Conservation (phyloP, 1,284 basidiomycete species). For the Gymnopus androsaceus region DNA sequence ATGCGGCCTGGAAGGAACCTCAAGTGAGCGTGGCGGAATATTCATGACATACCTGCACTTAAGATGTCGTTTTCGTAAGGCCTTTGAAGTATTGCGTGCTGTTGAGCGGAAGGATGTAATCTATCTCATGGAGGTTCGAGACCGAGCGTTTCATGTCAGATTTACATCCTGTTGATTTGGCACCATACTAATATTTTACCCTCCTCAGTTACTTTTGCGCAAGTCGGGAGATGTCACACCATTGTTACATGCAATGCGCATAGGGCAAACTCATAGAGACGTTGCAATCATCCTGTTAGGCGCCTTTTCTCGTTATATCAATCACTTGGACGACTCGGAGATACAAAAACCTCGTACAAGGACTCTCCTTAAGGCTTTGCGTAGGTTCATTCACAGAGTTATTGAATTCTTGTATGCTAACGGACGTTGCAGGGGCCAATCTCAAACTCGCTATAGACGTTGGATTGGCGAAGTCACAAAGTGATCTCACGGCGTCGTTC, state of each 20-base stretch:
- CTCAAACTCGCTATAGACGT: constrained; percentile 83
- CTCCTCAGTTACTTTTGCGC: constrained; percentile 62
- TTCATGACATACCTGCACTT: neutral
- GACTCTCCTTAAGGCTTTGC: constrained; percentile 68
- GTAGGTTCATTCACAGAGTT: constrained; percentile 41
- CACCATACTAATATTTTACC: neutral
- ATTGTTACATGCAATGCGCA: constrained; percentile 78
- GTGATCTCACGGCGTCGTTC: constrained; percentile 79
- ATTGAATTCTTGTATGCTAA: constrained; percentile 11
- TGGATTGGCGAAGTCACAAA: constrained; percentile 74
- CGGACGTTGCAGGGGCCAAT: constrained; percentile 59
- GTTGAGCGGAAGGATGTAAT: constrained; percentile 73
- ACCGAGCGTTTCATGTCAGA: constrained; percentile 74
- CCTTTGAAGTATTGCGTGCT: constrained; percentile 74
- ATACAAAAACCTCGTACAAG: constrained; percentile 59
- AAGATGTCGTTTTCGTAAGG: constrained; percentile 41
- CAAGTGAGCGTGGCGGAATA: constrained; percentile 45
- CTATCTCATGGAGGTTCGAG: constrained; percentile 78
- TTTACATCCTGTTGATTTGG: neutral
- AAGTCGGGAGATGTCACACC: constrained; percentile 77
- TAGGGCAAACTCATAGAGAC: constrained; percentile 71
- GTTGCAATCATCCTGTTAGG: constrained; percentile 76
- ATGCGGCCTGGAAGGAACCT: constrained; percentile 55
- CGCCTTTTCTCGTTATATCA: constrained; percentile 80
- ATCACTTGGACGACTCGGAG: constrained; percentile 73